phyloP scores from a whole-genome alignment of 2,329 filamentous ascomycete species.

The Claviceps africana region DNA sequence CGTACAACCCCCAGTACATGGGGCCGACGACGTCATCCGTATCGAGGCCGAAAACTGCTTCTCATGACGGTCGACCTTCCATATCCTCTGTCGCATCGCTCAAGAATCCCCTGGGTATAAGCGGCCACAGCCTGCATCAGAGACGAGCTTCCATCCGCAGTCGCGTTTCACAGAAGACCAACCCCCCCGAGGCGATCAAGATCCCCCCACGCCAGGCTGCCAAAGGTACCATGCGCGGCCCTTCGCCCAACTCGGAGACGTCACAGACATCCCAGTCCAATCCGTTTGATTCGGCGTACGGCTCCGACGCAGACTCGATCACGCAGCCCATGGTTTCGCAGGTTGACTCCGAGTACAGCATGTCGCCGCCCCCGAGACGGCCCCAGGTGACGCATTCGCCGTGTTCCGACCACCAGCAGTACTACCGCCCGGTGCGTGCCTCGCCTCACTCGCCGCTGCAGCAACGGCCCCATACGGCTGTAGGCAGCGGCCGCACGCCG shows the following conservation, averaged over 20 bases:
- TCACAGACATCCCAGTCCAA: constrained; percentile 17
- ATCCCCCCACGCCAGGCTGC: constrained; percentile 28
- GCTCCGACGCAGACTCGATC: constrained; percentile 31
- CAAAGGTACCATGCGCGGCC: constrained; percentile 13
- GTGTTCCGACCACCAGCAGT: constrained; percentile 29
- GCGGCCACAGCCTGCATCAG: constrained; percentile 6
- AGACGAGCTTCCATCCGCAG: constrained; percentile 37
- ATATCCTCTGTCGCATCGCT: neutral
- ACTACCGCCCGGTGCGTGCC: constrained; percentile 47
- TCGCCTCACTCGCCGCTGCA: constrained; percentile 51
- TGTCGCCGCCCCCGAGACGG: constrained; percentile 11
- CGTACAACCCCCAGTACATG: constrained; percentile 33
- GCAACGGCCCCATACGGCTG: constrained; percentile 42
- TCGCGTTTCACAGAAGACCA: constrained; percentile 39
- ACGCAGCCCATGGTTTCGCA: constrained; percentile 18
- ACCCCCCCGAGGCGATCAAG: constrained; percentile 37
- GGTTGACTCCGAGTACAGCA: constrained; percentile 20
- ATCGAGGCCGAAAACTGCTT: neutral
- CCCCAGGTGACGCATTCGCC: constrained; percentile 18
- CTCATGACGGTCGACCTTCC: neutral
- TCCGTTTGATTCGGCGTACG: constrained; percentile 33
- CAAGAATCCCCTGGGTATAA: neutral
- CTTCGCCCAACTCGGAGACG: constrained; percentile 19
- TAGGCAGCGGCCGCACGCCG: constrained; percentile 16
- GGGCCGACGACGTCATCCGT: neutral